Base-by-base conservation (phyloP, 805 yeast species). In the Starmerella sirachaensis region DNA sequence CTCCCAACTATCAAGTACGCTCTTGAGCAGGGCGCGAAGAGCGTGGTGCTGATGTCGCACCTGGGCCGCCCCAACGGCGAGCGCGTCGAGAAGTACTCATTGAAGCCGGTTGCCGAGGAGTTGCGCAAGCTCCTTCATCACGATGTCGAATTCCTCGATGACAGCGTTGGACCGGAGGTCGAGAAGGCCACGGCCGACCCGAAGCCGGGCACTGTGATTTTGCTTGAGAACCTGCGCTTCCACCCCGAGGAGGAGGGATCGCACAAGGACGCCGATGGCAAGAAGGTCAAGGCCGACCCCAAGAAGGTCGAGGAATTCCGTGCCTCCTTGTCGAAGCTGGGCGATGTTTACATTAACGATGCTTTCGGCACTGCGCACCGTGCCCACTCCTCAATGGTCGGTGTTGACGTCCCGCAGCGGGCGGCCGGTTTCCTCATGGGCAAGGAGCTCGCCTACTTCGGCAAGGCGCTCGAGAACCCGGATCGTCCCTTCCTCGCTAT, bases 351-450 rank as follows among this genome's bases (percentile, higher is more conserved):
- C 72, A 76, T 91, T 63, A 63, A 91, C 69, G 99, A 91, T 64
- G 97, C 96, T 42, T 91, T 91, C 59, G 98, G 98, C 64, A 91
- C 98, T 48, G 96, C 97, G 41, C 99, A 91, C 80, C 84, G 98
- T 74, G 98, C 98, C 48, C 98, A 91, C 73, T 85, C 96, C 39
- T 91, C 98, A 33, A 88, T 91, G 86, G 99, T 91, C 57, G 99
- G 99, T 60, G 72, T 91, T 55, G 86, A 88, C 55, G 74, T 84
- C 56, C 86, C 93, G 49, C 86, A 84, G 69, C 81, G 91, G 69
- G 99, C 97, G 56, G 80, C 96, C 51, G 99, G 99, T 65, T 93
- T 88, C 94, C 71, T 91, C 58, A 79, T 91, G 82, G 78, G 86
- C 62, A 91, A 91, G 75, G 99, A 91, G 70, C 78, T 91, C 64